Conservation (phyloP, 768 basidiomycete genomes). For the Holtermannia corniformis region DNA sequence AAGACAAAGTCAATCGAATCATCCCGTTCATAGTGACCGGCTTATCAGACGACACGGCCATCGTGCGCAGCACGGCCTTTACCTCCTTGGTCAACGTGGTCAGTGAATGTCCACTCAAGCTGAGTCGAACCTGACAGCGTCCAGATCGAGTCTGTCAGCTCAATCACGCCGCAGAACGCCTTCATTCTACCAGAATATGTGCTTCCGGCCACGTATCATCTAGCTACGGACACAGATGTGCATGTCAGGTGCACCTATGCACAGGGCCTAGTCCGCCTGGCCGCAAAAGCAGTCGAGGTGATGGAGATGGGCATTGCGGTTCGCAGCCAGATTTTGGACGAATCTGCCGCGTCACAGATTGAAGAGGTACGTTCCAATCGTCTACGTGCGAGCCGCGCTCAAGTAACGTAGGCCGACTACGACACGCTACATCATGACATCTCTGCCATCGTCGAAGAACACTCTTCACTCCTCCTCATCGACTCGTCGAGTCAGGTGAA, state of each 20-base stretch:
- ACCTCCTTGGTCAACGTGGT: conserved; percentile 22
- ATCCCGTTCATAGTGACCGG: conserved; percentile 85
- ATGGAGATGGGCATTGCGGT: conserved; percentile 83
- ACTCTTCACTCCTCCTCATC: conserved; percentile 73
- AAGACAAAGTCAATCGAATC: conserved; percentile 87
- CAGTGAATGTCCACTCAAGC: background rate
- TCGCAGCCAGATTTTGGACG: too few species aligned
- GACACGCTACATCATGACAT: conserved; percentile 79
- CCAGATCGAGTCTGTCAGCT: conserved; percentile 35
- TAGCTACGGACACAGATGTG: conserved; percentile 74
- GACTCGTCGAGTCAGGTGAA: conserved; percentile 85
- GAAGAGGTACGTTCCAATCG: conserved; percentile 62
- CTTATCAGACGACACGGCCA: conserved; percentile 70
- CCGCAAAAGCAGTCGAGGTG: conserved; percentile 75
- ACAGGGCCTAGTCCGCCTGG: conserved; percentile 71
- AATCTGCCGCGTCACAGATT: too few species aligned
- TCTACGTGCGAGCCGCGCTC: conserved; percentile 56
- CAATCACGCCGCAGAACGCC: conserved; percentile 42
- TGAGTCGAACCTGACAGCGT: background rate
- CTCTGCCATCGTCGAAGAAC: conserved; percentile 74
- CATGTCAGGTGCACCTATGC: conserved; percentile 73
- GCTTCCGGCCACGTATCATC: conserved; percentile 74
- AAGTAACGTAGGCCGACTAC: conserved; percentile 63
- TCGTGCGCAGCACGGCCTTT: conserved; percentile 60
- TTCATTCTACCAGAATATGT: conserved; percentile 91